Evolutionary conservation across 306 rosid species (phyloP).

Genomic region (Malus sylvestris): DNA sequence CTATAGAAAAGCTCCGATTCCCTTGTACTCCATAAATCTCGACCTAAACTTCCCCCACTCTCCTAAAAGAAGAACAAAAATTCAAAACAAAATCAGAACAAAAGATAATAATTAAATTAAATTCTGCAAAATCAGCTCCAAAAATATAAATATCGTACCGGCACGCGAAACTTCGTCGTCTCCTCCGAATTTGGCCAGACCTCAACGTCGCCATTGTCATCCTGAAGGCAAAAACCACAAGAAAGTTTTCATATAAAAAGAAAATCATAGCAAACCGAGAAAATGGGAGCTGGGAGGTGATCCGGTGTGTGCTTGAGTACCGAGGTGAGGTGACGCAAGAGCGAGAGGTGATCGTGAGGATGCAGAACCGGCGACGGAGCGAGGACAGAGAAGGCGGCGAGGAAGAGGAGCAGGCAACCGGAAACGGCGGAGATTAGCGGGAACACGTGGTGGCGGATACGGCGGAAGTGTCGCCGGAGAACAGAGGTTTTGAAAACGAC

Average conservation of each 20-base stretch:
- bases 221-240: slow-evolving; percentile 14
- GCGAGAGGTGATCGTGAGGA: slow-evolving; percentile 17
- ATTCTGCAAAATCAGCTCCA: not conserved
- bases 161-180: slow-evolving; percentile 25
- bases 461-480: slow-evolving; percentile 22
- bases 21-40: slow-evolving; percentile 55
- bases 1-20: slow-evolving; percentile 40
- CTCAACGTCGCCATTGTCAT: slow-evolving; percentile 6
- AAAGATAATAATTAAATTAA: not conserved
- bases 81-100: not conserved
- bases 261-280: not conserved
- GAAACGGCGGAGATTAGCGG: slow-evolving; percentile 49
- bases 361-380: slow-evolving; percentile 28
- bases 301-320: slow-evolving; percentile 4
- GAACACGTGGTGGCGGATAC: slow-evolving; percentile 28
- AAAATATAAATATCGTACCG: slow-evolving; percentile 5
- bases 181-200: slow-evolving; percentile 12
- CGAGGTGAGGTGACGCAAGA: slow-evolving; percentile 6
- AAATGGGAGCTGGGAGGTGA: not conserved
- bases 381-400: slow-evolving; percentile 38
- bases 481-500: slow-evolving; percentile 20
- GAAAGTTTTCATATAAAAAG: not conserved
- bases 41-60: slow-evolving; percentile 37
- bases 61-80: slow-evolving; percentile 21
- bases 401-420: slow-evolving; percentile 44